Conservation (phyloP, 1,284 basidiomycete genomes). For the Tilletia setariae region DNA sequence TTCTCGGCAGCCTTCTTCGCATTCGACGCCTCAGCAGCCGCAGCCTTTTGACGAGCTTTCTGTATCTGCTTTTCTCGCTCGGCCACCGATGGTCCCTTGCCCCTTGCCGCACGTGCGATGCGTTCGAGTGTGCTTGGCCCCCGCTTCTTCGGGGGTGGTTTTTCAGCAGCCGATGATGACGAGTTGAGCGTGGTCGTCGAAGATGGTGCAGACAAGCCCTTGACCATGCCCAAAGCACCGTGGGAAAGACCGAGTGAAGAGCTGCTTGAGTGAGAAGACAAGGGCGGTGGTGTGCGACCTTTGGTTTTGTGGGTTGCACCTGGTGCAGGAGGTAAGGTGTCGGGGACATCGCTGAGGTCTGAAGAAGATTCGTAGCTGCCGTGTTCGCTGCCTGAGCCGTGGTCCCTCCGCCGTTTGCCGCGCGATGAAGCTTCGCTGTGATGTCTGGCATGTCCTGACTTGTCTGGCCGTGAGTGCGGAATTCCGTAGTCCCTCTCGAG, state of each 20-base stretch:
- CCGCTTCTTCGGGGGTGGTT: slow-evolving; percentile 8
- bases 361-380: not conserved
- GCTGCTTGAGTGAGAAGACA: not conserved
- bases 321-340: not conserved
- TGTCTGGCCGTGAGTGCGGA: not conserved
- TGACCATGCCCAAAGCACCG: not conserved
- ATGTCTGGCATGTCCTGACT: no score
- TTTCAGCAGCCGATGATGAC: not conserved
- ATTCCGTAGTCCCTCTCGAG: not conserved
- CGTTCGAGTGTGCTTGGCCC: slow-evolving; percentile 3
- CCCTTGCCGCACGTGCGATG: not conserved
- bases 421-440: no score
- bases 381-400: not conserved
- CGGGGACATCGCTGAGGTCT: slow-evolving; percentile 11
- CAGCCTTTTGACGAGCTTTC: not conserved
- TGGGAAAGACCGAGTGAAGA: slow-evolving; percentile 1
- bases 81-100: not conserved
- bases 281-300: not conserved
- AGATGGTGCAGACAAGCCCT: not conserved
- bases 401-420: not conserved
- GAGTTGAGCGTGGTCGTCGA: no score
- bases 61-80: slow-evolving; percentile 12
- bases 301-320: not conserved
- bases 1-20: no score
- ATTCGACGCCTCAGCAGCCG: not conserved